Base-by-base conservation (phyloP, 139 green algal species). In the Parachlorella kessleri region DNA sequence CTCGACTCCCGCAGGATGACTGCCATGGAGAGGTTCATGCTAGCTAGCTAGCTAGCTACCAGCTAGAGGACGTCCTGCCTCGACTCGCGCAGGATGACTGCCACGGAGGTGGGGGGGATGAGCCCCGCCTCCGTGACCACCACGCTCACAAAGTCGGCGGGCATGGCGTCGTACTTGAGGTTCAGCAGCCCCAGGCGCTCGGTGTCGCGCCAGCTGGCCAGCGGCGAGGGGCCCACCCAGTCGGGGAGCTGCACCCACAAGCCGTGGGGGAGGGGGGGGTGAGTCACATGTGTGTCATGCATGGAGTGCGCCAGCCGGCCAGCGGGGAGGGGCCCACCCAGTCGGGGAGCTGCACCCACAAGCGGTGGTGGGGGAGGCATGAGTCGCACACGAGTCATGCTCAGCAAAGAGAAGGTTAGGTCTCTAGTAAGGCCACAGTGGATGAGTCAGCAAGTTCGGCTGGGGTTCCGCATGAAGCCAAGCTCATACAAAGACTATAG, bases 81-180 rank as follows among this genome's bases (percentile, higher is more conserved):
- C 7, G 69, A 94, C 83, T 99, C 94, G 0, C 94, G 85, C 55
- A 99, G 73, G 8, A 99, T 95, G 26, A 98, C 95, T 3, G 93
- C 94, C 54, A 99, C 95, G n/a, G 79, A 91, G 26, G 91, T 95
- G n/a, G 94, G 89, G 18, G 94, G 94, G 26, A 99, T 91, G 66
- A 94, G 89, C 18, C 96, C 96, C 84, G 97, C 89, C 90, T 99
- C 96, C 1, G 93, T 98, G 24, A 98, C 84, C 4, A 99, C 48
- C 48, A 59, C 48, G 28, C 88, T 97, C 26, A 98, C 90, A 80
- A 92, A 98, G 53, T 98, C 92, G 7, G 93, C 90, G 1, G 96
- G 96, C 87, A 95, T 98, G 4, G 90, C 87, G 79, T 99, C 96
- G 74, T 98, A 99, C 42, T 90, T 92, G n/a, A 99, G 83, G 84